phyloP scores from a whole-genome alignment of 352 stramenopile species.

The Globisporangium alternatum region DNA sequence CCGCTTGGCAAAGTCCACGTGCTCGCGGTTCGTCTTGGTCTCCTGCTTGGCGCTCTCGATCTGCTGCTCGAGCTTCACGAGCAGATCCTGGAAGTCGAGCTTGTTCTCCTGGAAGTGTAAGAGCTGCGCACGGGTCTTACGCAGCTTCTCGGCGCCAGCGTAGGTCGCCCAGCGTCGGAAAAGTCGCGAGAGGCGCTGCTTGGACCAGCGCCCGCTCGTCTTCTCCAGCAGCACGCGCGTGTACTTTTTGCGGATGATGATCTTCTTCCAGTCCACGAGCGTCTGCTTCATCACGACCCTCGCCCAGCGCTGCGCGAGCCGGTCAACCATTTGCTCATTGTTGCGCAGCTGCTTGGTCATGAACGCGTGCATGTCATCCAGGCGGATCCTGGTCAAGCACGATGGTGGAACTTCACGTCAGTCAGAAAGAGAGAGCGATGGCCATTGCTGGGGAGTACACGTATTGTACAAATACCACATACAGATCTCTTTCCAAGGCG shows the following conservation, averaged over 20 bases:
- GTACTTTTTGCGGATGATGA: conserved; percentile 71
- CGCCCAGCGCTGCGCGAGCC: conserved; percentile 48
- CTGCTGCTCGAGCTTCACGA: conserved; percentile 42
- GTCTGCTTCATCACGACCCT: conserved; percentile 50
- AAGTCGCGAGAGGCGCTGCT: conserved; percentile 38
- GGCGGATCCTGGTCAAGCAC: conserved; percentile 2
- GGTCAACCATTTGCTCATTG: conserved; percentile 64
- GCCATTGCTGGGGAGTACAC: background rate
- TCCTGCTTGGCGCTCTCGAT: conserved; percentile 52
- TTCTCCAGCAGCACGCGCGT: conserved; percentile 63
- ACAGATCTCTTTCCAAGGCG: conserved; percentile 36
- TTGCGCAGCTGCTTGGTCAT: conserved; percentile 57
- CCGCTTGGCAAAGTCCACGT: conserved; percentile 57
- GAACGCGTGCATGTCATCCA: conserved; percentile 47
- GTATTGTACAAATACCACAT: conserved; percentile 7
- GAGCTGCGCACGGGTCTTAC: conserved; percentile 33
- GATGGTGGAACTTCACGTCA: background rate
- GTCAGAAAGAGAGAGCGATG: background rate
- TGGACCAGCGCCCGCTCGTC: conserved; percentile 49
- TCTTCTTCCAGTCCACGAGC: conserved; percentile 68
- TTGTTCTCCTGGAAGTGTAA: conserved; percentile 45
- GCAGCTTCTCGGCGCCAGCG: conserved; percentile 33
- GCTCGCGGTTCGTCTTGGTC: conserved; percentile 42
- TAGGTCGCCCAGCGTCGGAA: conserved; percentile 49
- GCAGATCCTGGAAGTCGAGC: conserved; percentile 50